phyloP scores from a whole-genome alignment of 2,329 filamentous ascomycete genomes.

The Neofusicoccum cordaticola region DNA sequence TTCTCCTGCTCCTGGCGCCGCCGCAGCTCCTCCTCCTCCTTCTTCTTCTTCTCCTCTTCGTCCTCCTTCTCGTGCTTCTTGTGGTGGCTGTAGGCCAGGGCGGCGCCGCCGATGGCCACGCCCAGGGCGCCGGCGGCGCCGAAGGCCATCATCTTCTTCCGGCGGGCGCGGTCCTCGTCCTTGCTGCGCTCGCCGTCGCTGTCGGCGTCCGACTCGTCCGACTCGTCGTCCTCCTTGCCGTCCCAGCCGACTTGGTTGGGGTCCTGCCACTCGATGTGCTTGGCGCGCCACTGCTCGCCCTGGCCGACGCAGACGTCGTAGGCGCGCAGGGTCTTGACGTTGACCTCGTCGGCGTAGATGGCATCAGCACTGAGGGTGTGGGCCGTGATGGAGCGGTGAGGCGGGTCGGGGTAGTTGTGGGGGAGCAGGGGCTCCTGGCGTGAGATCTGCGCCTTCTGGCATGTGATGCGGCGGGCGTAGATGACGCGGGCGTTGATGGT shows the following conservation, averaged over 20 bases:
- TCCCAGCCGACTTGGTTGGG: conserved; percentile 3
- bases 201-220: background rate
- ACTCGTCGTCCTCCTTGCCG: conserved; percentile 8
- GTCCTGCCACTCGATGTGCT: conserved; percentile 8
- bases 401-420: background rate
- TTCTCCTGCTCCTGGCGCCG: background rate
- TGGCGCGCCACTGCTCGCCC: conserved; percentile 2
- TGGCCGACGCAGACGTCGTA: conserved; percentile 13
- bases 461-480: conserved; percentile 7
- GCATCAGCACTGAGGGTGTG: conserved; percentile 8
- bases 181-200: background rate
- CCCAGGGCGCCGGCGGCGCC: conserved; percentile 7
- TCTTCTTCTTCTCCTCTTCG: background rate
- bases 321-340: conserved; percentile 38
- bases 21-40: conserved; percentile 6
- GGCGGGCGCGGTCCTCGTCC: background rate
- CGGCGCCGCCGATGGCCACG: background rate
- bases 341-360: conserved; percentile 16
- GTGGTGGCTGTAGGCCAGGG: conserved; percentile 4
- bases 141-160: conserved; percentile 11
- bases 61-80: conserved; percentile 11
- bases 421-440: background rate
- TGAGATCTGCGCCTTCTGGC: background rate
- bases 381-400: conserved; percentile 9
- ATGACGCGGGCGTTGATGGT: conserved; percentile 8